Evolutionary conservation across 164 flowering plant genomes (phyloP).

Genomic region (Kingdonia uniflora): DNA sequence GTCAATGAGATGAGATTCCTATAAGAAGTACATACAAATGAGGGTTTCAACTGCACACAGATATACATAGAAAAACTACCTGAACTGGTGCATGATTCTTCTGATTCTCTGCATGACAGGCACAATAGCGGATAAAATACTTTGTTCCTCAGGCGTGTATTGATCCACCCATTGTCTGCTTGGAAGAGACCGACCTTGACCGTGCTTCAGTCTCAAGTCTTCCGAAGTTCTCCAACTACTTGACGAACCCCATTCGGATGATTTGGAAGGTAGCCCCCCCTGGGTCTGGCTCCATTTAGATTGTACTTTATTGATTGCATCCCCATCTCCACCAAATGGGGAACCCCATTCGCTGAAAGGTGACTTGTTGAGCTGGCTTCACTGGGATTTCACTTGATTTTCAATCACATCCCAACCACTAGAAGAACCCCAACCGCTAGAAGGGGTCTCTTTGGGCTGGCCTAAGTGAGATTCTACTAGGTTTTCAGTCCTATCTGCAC

Average conservation of each 20-base stretch:
- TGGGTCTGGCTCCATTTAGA: too few relatives aligned
- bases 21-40: conserved; percentile 4
- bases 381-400: background rate
- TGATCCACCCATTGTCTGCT: conserved; percentile 52
- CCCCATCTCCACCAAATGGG: too few relatives aligned
- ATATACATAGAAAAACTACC: conserved; percentile 29
- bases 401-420: background rate
- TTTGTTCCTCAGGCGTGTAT: conserved; percentile 72
- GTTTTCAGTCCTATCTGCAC: too few relatives aligned
- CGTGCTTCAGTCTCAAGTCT: conserved; percentile 26
- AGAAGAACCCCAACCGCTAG: background rate
- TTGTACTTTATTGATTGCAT: too few relatives aligned
- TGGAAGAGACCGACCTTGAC: conserved; percentile 28
- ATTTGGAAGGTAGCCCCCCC: too few relatives aligned
- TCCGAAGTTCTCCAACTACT: background rate
- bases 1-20: background rate
- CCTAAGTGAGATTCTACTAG: background rate
- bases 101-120: conserved; percentile 47
- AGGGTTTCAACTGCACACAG: too few relatives aligned
- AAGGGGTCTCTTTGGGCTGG: background rate
- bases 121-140: conserved; percentile 52
- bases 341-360: conserved; percentile 4
- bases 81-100: conserved; percentile 51
- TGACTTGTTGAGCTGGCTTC: background rate
- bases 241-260: background rate